These are phyloP conservation scores for Diaporthe vaccinii DNA, from an alignment of 2,329 filamentous ascomycete species.

Conservation along the genomic window DNA sequence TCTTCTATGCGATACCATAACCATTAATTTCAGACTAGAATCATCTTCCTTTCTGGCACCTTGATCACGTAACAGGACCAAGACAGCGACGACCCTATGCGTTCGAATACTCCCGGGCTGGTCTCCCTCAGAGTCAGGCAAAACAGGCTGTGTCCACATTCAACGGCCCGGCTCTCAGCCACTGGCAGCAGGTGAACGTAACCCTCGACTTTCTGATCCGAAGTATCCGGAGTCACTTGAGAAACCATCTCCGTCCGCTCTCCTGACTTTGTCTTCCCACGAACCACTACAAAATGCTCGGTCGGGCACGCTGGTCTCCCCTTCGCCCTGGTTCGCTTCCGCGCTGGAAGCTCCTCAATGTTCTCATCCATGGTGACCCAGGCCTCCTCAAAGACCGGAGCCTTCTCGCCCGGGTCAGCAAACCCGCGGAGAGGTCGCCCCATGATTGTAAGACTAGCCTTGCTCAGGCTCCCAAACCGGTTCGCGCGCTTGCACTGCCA, in stretches of 20 bases:
- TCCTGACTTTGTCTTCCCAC: neutral
- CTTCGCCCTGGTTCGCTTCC: neutral
- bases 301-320: neutral
- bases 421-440: neutral
- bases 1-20: neutral
- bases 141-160: neutral
- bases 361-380: neutral
- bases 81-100: neutral
- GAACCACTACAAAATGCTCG: neutral
- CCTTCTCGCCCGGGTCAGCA: neutral
- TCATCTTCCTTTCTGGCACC: neutral
- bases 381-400: neutral
- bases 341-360: neutral
- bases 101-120: neutral
- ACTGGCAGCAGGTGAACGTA: constrained; percentile 13
- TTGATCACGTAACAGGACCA: neutral
- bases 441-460: neutral
- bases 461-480: neutral
- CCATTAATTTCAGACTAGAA: constrained; percentile 3
- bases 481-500: neutral
- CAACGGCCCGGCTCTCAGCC: neutral
- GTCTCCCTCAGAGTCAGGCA: constrained; percentile 1
- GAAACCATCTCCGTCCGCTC: neutral
- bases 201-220: constrained; percentile 10
- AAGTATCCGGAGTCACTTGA: neutral